phyloP scores from a whole-genome alignment of 371 early-diverging fungal genomes.

The Saksenaea oblongispora region DNA sequence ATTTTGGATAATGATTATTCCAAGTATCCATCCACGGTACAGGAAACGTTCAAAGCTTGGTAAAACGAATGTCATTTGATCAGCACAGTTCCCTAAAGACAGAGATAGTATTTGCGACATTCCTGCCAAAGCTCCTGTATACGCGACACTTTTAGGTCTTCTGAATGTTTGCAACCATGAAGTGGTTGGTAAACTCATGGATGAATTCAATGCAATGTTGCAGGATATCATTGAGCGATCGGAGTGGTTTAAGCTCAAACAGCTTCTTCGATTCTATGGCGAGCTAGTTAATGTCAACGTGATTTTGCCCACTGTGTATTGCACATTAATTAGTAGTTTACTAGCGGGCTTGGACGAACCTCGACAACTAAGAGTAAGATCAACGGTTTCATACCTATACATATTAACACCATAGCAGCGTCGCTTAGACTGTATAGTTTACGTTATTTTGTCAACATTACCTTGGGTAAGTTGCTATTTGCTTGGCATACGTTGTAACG shows the following conservation, averaged over 20 bases:
- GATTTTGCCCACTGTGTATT: slow-evolving; percentile 64
- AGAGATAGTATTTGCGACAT: slow-evolving; percentile 67
- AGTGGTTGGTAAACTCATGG: slow-evolving; percentile 33
- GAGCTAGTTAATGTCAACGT: slow-evolving; percentile 81
- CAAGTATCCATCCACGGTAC: slow-evolving; percentile 64
- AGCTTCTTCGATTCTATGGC: slow-evolving; percentile 78
- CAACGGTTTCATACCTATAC: background rate
- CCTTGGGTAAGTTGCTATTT: slow-evolving; percentile 65
- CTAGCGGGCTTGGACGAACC: slow-evolving; percentile 61
- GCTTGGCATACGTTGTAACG: background rate
- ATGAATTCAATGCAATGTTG: slow-evolving; percentile 46
- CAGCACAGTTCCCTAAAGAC: background rate
- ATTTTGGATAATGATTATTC: slow-evolving; percentile 70
- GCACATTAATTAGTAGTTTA: slow-evolving; percentile 62
- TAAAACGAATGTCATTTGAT: slow-evolving; percentile 16
- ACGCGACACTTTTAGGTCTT: slow-evolving; percentile 76
- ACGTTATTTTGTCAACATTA: slow-evolving; percentile 69
- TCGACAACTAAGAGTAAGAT: slow-evolving; percentile 44
- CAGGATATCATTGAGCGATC: slow-evolving; percentile 50
- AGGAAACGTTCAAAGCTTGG: slow-evolving; percentile 68
- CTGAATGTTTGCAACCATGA: slow-evolving; percentile 63
- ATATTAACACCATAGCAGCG: slow-evolving; percentile 26
- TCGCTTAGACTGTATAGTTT: slow-evolving; percentile 76
- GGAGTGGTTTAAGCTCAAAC: slow-evolving; percentile 75
- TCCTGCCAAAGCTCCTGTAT: slow-evolving; percentile 80